A percentile compares a stretch with the other conserved stretches of the same genome.
Evolutionary conservation across 2,329 filamentous ascomycete genomes (phyloP).

Genomic region (Trichoderma gracile): DNA sequence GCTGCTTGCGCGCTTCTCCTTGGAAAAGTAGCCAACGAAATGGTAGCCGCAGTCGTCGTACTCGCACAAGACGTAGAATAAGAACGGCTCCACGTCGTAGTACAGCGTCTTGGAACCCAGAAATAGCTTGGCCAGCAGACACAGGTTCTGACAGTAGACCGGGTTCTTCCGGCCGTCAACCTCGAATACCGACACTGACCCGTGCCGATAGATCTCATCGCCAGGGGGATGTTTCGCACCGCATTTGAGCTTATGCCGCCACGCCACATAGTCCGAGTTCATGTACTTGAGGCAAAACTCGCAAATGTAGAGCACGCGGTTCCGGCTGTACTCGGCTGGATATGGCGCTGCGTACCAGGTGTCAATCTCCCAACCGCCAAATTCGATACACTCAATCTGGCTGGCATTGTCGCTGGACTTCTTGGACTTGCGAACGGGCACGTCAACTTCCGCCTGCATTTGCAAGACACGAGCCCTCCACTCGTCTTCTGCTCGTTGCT

Average conservation of each 20-base stretch:
- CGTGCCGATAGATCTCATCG: slow-evolving; percentile 94
- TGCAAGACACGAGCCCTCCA: slow-evolving; percentile 69
- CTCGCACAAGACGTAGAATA: slow-evolving; percentile 97
- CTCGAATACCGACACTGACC: slow-evolving; percentile 91
- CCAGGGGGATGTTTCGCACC: slow-evolving; percentile 94
- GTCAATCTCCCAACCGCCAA: slow-evolving; percentile 96
- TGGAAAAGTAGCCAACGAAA: slow-evolving; percentile 99
- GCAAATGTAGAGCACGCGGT: slow-evolving; percentile 96
- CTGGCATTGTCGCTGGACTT: slow-evolving; percentile 85
- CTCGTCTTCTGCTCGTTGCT: slow-evolving; percentile 86
- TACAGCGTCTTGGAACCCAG: slow-evolving; percentile 98
- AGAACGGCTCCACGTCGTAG: slow-evolving; percentile 94
- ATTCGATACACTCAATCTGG: slow-evolving; percentile 98
- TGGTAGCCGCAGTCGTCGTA: slow-evolving; percentile 90
- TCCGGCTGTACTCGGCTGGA: slow-evolving; percentile 96
- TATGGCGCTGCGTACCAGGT: slow-evolving; percentile 99
- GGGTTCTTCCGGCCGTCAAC: slow-evolving; percentile 96
- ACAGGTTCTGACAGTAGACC: slow-evolving; percentile 98
- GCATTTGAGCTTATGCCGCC: slow-evolving; percentile 96
- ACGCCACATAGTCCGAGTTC: slow-evolving; percentile 98
- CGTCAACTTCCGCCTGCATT: slow-evolving; percentile 64
- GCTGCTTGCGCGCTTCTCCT: slow-evolving; percentile 92
- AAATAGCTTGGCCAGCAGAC: slow-evolving; percentile 92
- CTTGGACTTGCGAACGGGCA: slow-evolving; percentile 63
- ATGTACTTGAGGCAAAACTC: slow-evolving; percentile 99